Conservation (phyloP, 2,329 filamentous ascomycete species). For the Apiospora hydei region DNA sequence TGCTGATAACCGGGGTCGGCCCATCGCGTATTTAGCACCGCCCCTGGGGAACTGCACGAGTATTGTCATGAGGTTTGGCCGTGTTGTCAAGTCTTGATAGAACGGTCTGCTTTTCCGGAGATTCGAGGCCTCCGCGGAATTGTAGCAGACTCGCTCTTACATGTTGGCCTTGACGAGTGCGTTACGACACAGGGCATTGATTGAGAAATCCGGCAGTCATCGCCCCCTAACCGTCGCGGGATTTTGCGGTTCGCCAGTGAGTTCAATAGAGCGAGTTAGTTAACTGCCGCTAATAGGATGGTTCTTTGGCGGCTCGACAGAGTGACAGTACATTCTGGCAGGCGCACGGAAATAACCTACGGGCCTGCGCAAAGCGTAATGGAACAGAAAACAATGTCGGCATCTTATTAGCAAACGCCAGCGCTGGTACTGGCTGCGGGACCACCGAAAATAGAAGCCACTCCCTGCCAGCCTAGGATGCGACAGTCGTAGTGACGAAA, state of each 20-base stretch:
- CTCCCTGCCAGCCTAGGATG: neutral
- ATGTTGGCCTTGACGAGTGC: neutral
- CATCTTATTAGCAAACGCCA: neutral
- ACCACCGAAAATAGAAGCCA: conserved; percentile 8
- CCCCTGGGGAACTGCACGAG: neutral
- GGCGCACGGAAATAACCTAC: conserved; percentile 1
- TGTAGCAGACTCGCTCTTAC: neutral
- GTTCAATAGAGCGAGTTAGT: conserved; percentile 8
- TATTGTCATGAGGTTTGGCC: neutral
- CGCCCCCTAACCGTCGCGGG: neutral
- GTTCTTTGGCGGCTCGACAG: neutral
- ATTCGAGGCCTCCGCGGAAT: neutral
- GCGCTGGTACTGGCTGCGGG: neutral
- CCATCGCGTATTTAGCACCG: neutral
- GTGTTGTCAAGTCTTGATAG: neutral
- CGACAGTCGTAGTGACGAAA: conserved; percentile 14
- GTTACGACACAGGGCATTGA: neutral
- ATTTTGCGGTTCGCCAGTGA: neutral
- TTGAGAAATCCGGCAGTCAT: neutral
- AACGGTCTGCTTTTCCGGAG: neutral
- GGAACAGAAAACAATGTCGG: neutral
- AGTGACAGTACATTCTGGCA: neutral
- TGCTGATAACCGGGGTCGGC: neutral
- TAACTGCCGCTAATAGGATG: neutral
- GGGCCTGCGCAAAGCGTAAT: neutral